Base-by-base conservation (phyloP, 1,284 basidiomycete species). In the Mycosarcoma mackinlayi region DNA sequence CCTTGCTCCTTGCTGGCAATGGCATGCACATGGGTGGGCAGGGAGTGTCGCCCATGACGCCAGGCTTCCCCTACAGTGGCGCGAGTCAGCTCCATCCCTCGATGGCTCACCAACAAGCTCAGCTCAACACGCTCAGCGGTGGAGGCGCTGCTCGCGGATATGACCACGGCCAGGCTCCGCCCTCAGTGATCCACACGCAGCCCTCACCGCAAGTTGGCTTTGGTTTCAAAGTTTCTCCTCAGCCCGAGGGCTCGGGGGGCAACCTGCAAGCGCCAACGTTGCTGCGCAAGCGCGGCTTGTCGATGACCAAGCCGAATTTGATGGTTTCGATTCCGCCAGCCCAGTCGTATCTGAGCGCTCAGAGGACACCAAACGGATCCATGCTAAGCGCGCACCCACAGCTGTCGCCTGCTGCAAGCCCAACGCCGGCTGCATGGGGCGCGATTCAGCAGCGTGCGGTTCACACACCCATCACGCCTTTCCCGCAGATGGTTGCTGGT, bases 281-380 rank as follows among this genome's bases (percentile, higher is more conserved):
- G 57, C 67, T 78, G 33, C 66, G 76, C 48, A 79, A 79, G 65
- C 71, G 77, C 27, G 74, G 74, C 5, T 38, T 74, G 25, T 76
- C 76, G 49, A 63, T 67, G 60, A 71, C 48, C 64, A 79, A 78
- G 66, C 76, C 68, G 24, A 76, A 75, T 45, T 57, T 79, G 49
- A 76, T 65, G 60, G 62, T 79, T n/a, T 48, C 57, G 41, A 79
- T 79, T 33, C 77, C 77, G 3, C 71, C 77, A 16, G 68, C 63
- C 11, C 73, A 72, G 8, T 37, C 60, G 44, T 75, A 76, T 38
- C 65, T 78, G n/a, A 67, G 58, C 56, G 58, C 64, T 39, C 68
- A 68, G 50, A 47, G 65, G 35, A 53, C 37, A 2, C 25, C 52
- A 4, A 59, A 47, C 49, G 55, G 49, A 13, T 56, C 55, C 31